Evolutionary conservation across 2,329 filamentous ascomycete genomes (phyloP).

Genomic region (Domatiomyces catenatus): DNA sequence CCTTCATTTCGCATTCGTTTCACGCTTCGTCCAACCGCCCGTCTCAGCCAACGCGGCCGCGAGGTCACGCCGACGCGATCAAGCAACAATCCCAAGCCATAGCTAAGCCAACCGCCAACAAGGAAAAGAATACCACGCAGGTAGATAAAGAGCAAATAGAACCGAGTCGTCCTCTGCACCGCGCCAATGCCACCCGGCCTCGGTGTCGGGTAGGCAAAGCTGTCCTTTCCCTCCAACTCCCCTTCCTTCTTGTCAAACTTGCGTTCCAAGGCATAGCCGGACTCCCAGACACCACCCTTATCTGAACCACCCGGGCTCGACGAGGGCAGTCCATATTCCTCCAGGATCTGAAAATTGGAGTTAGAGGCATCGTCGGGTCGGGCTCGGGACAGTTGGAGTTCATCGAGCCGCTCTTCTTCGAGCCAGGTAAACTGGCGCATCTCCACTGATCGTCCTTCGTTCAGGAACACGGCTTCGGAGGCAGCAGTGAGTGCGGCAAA

Average conservation of each 20-base stretch:
- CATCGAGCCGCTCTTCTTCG: conserved; percentile 68
- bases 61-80: conserved; percentile 44
- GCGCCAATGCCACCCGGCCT: conserved; percentile 55
- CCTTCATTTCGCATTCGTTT: conserved; percentile 14
- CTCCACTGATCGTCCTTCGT: conserved; percentile 65
- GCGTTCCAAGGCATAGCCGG: conserved; percentile 32
- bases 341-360: conserved; percentile 19
- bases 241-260: conserved; percentile 27
- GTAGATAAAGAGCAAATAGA: conserved; percentile 59
- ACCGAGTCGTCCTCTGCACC: conserved; percentile 60
- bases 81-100: conserved; percentile 40
- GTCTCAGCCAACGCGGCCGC: conserved; percentile 48
- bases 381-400: conserved; percentile 45
- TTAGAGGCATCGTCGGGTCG: conserved; percentile 8
- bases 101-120: conserved; percentile 42
- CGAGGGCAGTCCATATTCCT: conserved; percentile 18
- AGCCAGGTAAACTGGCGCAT: conserved; percentile 73
- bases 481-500: conserved; percentile 84
- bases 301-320: conserved; percentile 22
- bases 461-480: conserved; percentile 88
- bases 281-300: conserved; percentile 25
- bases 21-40: conserved; percentile 20
- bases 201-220: conserved; percentile 23
- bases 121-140: conserved; percentile 58
- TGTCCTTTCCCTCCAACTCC: conserved; percentile 12